A percentile compares a stretch with the other conserved stretches of the same genome.
Evolutionary conservation across 164 flowering plant genomes (phyloP).

Genomic region (Annona cherimola): DNA sequence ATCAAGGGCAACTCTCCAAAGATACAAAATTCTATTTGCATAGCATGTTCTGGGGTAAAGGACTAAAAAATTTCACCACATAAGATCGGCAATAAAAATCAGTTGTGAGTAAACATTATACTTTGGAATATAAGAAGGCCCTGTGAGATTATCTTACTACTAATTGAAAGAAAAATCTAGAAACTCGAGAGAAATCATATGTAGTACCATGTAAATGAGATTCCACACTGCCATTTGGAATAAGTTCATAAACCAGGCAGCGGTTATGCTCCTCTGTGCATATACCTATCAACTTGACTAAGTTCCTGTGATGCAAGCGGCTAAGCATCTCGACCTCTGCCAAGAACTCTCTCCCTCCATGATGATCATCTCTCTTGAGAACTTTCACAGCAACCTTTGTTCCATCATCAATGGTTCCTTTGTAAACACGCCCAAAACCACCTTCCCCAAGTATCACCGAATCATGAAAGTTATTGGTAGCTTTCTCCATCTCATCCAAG

Average conservation of each 20-base stretch:
- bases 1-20: background rate
- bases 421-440: constrained; percentile 89
- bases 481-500: constrained; percentile 60
- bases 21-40: background rate
- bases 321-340: constrained; percentile 98
- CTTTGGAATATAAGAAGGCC: background rate
- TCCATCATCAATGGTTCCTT: constrained; percentile 83
- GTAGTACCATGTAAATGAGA: constrained; percentile 83
- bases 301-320: constrained; percentile 88
- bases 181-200: background rate
- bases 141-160: too few relatives aligned
- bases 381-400: constrained; percentile 80
- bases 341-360: constrained; percentile 83
- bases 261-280: constrained; percentile 71
- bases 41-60: background rate
- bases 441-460: constrained; percentile 86
- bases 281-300: constrained; percentile 94
- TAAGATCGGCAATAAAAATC: background rate
- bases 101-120: background rate
- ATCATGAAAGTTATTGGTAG: constrained; percentile 61
- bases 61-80: background rate
- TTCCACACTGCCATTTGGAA: constrained; percentile 92
- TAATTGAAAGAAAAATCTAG: background rate
- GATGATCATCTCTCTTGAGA: constrained; percentile 82
- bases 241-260: constrained; percentile 82